These are phyloP conservation scores for Elongisporangium anandrum DNA, from an alignment of 352 stramenopile genomes.

Conservation along the genomic window DNA sequence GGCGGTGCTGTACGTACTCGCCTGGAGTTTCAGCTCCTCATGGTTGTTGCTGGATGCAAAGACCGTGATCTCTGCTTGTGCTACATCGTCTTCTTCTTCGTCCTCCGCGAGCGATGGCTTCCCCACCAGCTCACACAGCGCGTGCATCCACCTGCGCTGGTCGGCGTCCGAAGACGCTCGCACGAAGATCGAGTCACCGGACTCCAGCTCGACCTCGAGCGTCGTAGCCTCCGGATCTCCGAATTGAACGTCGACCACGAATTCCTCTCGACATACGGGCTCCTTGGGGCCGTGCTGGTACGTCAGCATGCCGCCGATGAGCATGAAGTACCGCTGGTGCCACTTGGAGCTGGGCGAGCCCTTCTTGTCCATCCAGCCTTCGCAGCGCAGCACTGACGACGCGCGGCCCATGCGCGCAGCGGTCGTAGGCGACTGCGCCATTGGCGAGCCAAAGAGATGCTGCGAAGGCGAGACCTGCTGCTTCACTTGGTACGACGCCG, in stretches of 20 bases:
- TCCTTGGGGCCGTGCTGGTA: constrained; percentile 53
- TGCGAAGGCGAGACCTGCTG: neutral
- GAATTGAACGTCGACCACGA: constrained; percentile 47
- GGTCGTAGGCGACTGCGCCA: constrained; percentile 9
- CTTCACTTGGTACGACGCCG: neutral
- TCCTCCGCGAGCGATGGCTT: constrained; percentile 14
- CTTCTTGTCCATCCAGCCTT: constrained; percentile 65
- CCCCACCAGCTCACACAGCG: constrained; percentile 35
- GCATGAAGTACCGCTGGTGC: constrained; percentile 59
- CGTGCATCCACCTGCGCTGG: constrained; percentile 46
- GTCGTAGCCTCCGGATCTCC: constrained; percentile 22
- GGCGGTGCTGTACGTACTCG: neutral
- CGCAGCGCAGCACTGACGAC: constrained; percentile 19
- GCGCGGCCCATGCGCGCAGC: constrained; percentile 7
- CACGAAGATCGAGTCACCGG: constrained; percentile 44
- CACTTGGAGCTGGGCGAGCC: constrained; percentile 39
- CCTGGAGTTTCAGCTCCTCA: constrained; percentile 2
- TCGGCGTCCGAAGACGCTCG: constrained; percentile 36
- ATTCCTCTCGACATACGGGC: constrained; percentile 37
- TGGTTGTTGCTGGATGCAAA: neutral
- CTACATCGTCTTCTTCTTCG: neutral
- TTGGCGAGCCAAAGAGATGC: neutral
- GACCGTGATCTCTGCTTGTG: neutral
- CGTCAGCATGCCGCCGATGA: constrained; percentile 51
- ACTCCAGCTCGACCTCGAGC: constrained; percentile 52